Base-by-base conservation (phyloP, 352 stramenopile species). In the Pelagophyceae sp. region DNA sequence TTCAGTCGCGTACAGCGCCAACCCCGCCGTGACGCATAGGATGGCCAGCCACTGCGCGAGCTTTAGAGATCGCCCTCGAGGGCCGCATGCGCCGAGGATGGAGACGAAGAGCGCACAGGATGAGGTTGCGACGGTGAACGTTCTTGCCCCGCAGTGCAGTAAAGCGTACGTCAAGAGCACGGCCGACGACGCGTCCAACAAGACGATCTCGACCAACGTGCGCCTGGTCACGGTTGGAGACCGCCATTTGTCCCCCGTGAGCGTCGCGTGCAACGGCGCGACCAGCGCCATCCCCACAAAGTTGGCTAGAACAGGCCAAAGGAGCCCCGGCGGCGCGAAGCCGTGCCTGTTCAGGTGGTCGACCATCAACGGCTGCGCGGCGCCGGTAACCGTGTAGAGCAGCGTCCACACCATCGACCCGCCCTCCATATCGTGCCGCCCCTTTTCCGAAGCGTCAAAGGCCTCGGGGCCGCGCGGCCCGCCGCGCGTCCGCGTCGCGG, bases 231-330 rank as follows among this genome's bases (percentile, higher is more conserved):
- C 29, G 31, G 29, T n/a, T 15, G 63, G 15, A 32, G 35, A 11
- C 3, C 19, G 6, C 6, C 29, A 17, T 15, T 11, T 20, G 6
- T 17, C 37, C 63, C 63, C 63, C 6, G 27, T 29, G 31, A 38
- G 40, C 1, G 63, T 32, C 63, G 15, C 29, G 31, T 19, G 35
- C 63, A 32, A 5, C 29, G 35, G 63, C 29, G 35, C 63, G 63
- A 45, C 63, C 1, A 65, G 58, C 29, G 63, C 35, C 63, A 72
- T 72, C 5, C 63, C 63, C 6, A 72, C 6, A 1, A 2, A 50
- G 63, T 72, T 72, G 6, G 63, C 63, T 1, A 72, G 19, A n/a
- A 72, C 40, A 1, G 63, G 63, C 35, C 63, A 11, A 29, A 72
- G 63, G 31, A 45, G 29, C 35, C 29, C 11, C 35, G 6, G 2